Base-by-base conservation (phyloP, 805 yeast species). In the Candida easanensis region DNA sequence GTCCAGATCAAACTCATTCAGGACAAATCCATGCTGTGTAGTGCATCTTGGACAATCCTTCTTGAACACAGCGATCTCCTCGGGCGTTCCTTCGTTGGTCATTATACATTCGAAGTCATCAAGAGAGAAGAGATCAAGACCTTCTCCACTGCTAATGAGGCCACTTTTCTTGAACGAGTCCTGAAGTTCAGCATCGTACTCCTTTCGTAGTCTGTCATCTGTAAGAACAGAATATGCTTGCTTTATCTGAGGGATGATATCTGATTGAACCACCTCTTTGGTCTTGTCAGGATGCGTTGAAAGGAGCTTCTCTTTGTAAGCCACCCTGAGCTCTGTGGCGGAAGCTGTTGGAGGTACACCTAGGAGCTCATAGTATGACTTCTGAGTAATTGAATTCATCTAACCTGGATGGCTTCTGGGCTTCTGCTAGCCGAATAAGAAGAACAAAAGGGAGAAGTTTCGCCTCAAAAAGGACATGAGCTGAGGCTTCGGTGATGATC, bases 261-360 rank as follows among this genome's bases (percentile, higher is more conserved):
- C 56, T 16, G 45, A 25, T 3, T 47, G 34, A 3, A 42, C 36
- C 3, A 37, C 33, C 18, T 50, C 48, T 4, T 50, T 47, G 4
- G 60, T 54, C 53, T 89, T 90, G 60, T 91, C 98, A 1, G 98
- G 98, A 61, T 91, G 98, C 2, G 76, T 61, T 4, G 61, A 56
- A 2, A 91, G 66, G 6, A 91, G 70, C 14, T 74, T 74, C 26
- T 61, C 65, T 43, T 73, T 76, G 60, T 90, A 91, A 0, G 95
- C 90, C 8, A 60, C 58, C 49, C 78, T 81, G 21, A 90, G 70
- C 13, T 73, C 77, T 0, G 42, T 52, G 1, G 42, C 46, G 17
- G 63, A 46, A 3, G 76, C 73, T 4, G 62, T 58, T 2, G 69
- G 63, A 0, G 61, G 55, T 2, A 84, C 64, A 0, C 76, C 82